Evolutionary conservation across 2,329 filamentous ascomycete genomes (phyloP), one percentile per base, ranked within the genome.

Genomic region (Colletotrichum plurivorum): DNA sequence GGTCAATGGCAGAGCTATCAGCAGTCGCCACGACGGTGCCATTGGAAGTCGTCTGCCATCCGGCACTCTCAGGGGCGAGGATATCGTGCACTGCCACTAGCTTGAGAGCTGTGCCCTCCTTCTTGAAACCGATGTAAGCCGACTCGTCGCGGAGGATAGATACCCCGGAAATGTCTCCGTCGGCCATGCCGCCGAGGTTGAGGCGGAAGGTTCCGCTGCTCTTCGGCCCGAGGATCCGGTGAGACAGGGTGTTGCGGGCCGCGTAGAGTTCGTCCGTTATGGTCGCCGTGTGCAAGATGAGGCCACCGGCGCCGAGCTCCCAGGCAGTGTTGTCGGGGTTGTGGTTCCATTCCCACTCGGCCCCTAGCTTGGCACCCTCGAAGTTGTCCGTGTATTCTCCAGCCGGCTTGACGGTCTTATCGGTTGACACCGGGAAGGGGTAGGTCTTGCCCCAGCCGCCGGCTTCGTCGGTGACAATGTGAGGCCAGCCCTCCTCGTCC

Each of bases 301-400:
- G 73, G 1, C 74, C 73, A 0, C 36, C 41, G 2, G 83, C 79
- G 27, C 80, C 75, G 8, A 87, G 78, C 12, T 74, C 75, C 75
- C 78, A 89, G 27, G 82, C 84, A 4, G 73, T 77, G 15, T 77
- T 81, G 69, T 89, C 85, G 0, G 88, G 87, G 73, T 89, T 89
- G 72, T 89, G 87, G 73, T 89, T 90, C 86, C 87, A 90, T 74
- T 89, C 87, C 86, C 86, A 89, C 18, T 83, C 77, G 0, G 80
- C 78, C 9, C 80, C 75, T 0, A 89, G 76, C 1, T 75, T 69
- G 0, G 77, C 70, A 1, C 83, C 83, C 0, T 69, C 48, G 13
- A 74, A 75, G n/a, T 4, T 25, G 2, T 72, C 70, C 3, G 25
- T 9, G 13, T 43, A 49, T 5, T 54, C 66, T 16, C 71, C 71